Evolutionary conservation across 495 filamentous ascomycete species (phyloP).

Genomic region (Xanthoparmelia taractica): DNA sequence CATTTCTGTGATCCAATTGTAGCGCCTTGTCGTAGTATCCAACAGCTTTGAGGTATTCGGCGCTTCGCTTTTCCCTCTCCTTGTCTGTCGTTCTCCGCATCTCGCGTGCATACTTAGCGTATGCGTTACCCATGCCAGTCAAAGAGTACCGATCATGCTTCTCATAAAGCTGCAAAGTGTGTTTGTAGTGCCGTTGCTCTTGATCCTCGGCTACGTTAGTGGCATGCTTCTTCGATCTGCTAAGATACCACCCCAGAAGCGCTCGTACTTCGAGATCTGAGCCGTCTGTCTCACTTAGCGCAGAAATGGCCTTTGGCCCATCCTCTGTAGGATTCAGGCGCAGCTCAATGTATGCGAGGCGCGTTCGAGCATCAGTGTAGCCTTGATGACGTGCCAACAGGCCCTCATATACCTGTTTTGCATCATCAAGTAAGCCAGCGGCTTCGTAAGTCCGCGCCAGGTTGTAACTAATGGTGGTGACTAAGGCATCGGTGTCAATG

Average conservation of each 20-base stretch:
- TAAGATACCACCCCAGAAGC: slow-evolving; percentile 90
- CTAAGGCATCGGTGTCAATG: slow-evolving; percentile 77
- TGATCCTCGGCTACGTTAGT: slow-evolving; percentile 78
- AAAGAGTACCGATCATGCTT: slow-evolving; percentile 95
- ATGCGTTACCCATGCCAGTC: slow-evolving; percentile 92
- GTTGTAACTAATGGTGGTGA: slow-evolving; percentile 93
- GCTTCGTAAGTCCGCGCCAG: slow-evolving; percentile 94
- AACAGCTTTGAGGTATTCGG: slow-evolving; percentile 79
- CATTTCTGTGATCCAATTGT: slow-evolving; percentile 84
- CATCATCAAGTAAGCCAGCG: slow-evolving; percentile 69
- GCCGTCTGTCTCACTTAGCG: slow-evolving; percentile 71
- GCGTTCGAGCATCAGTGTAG: slow-evolving; percentile 82
- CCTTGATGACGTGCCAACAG: slow-evolving; percentile 73
- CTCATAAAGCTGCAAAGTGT: slow-evolving; percentile 85
- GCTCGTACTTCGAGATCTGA: slow-evolving; percentile 83
- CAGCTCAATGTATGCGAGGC: slow-evolving; percentile 81
- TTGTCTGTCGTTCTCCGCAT: slow-evolving; percentile 84
- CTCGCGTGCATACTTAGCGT: slow-evolving; percentile 76
- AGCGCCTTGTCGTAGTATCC: slow-evolving; percentile 98
- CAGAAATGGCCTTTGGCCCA: slow-evolving; percentile 72
- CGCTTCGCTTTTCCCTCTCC: slow-evolving; percentile 82
- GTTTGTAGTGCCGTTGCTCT: slow-evolving; percentile 90
- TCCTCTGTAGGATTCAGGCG: slow-evolving; percentile 77
- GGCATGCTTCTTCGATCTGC: slow-evolving; percentile 69
- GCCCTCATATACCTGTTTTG: slow-evolving; percentile 78